Evolutionary conservation across 2,329 filamentous ascomycete genomes (phyloP).

Genomic region (Neonectria faginata): DNA sequence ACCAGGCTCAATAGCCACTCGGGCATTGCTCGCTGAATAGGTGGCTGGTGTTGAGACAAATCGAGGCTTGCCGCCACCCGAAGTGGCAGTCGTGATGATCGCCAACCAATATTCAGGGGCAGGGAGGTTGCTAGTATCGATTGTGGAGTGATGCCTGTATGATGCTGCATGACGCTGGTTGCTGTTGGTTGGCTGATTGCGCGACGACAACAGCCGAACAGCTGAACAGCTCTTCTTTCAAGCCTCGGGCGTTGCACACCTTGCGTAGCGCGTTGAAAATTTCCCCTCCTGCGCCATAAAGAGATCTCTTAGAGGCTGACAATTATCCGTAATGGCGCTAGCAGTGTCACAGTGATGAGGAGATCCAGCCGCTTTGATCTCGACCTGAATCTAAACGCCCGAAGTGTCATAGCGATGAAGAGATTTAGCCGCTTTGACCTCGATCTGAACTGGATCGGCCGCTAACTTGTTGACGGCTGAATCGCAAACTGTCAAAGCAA

Average conservation of each 20-base stretch:
- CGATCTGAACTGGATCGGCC: too few species aligned
- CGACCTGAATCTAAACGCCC: too few species aligned
- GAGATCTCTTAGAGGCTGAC: neutral
- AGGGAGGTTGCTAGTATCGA: neutral
- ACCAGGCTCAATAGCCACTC: neutral
- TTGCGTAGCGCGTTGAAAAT: neutral
- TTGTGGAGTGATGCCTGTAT: neutral
- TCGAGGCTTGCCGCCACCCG: constrained; percentile 3
- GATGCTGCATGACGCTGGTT: neutral
- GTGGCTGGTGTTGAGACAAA: neutral
- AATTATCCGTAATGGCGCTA: too few species aligned
- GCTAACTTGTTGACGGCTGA: too few species aligned
- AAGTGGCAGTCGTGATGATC: neutral
- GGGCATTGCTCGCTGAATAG: neutral
- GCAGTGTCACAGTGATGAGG: too few species aligned
- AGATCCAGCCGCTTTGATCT: too few species aligned
- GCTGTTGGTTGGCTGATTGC: constrained; percentile 1
- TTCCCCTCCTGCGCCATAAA: neutral
- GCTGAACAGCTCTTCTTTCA: neutral
- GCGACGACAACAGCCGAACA: neutral
- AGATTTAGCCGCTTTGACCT: too few species aligned
- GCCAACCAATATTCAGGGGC: neutral
- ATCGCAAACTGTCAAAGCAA: too few species aligned
- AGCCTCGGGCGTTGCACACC: neutral
- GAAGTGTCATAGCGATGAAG: too few species aligned